Conservation (phyloP, 768 basidiomycete genomes). For the Podaxis sp. region DNA sequence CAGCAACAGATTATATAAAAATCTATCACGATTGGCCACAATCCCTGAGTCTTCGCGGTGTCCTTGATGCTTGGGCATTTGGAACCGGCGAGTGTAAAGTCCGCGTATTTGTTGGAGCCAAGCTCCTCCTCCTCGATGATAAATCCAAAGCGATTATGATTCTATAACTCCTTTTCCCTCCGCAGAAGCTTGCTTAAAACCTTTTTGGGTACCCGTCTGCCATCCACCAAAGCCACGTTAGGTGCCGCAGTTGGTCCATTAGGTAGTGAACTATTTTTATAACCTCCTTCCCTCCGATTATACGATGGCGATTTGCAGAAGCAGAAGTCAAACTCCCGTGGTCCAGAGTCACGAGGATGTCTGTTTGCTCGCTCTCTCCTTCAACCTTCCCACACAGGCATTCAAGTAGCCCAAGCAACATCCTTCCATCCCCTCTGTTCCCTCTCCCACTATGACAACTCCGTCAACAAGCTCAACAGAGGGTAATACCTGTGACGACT, state of each 20-base stretch:
- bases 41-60: slow-evolving; percentile 43
- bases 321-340: background rate
- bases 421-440: background rate
- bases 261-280: background rate
- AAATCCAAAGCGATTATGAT: slow-evolving; percentile 41
- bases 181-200: background rate
- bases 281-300: background rate
- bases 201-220: background rate
- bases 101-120: slow-evolving; percentile 43
- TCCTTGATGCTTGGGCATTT: slow-evolving; percentile 49
- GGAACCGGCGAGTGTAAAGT: slow-evolving; percentile 26
- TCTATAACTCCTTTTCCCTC: slow-evolving; percentile 18
- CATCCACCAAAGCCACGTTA: background rate
- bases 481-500: background rate
- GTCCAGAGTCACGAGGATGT: background rate
- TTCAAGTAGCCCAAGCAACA: background rate
- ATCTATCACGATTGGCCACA: slow-evolving; percentile 51
- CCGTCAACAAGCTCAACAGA: slow-evolving; percentile 1
- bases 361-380: background rate
- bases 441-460: background rate
- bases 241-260: background rate
- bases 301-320: background rate
- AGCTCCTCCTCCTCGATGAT: slow-evolving; percentile 44
- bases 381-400: slow-evolving; percentile 1
- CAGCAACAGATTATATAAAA: slow-evolving; percentile 47